Conservation (phyloP, 768 basidiomycete species). For the Tylopilus sp. region DNA sequence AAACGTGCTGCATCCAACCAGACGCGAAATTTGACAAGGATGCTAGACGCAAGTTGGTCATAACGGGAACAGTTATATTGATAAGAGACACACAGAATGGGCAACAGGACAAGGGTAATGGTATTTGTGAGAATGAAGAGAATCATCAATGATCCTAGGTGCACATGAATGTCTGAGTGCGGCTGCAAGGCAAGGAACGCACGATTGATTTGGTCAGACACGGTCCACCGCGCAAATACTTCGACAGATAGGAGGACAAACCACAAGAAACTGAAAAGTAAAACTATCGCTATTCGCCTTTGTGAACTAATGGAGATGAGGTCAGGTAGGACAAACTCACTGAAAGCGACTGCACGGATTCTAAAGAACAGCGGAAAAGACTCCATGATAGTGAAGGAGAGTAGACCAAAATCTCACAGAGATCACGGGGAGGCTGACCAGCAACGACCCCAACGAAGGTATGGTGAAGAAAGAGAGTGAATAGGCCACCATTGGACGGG, state of each 20-base stretch:
- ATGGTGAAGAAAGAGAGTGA: background rate
- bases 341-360: conserved; percentile 28
- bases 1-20: conserved; percentile 56
- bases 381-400: conserved; percentile 21
- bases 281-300: conserved; percentile 37
- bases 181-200: conserved; percentile 13
- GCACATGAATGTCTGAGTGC: background rate
- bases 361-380: conserved; percentile 30
- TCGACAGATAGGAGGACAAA: conserved; percentile 44
- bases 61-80: background rate
- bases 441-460: conserved; percentile 21
- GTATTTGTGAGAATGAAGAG: conserved; percentile 42
- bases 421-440: conserved; percentile 13
- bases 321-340: conserved; percentile 14
- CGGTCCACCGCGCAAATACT: conserved; percentile 45
- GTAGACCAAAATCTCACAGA: conserved; percentile 18
- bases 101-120: conserved; percentile 39
- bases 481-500: background rate
- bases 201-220: conserved; percentile 46
- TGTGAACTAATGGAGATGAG: background rate
- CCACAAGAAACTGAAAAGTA: conserved; percentile 47
- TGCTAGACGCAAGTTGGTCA: conserved; percentile 28
- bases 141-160: conserved; percentile 37
- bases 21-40: conserved; percentile 44
- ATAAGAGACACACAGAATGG: conserved; percentile 38